Evolutionary conservation across 352 stramenopile genomes (phyloP).

Genomic region (Aphanomyces cochlioides): DNA sequence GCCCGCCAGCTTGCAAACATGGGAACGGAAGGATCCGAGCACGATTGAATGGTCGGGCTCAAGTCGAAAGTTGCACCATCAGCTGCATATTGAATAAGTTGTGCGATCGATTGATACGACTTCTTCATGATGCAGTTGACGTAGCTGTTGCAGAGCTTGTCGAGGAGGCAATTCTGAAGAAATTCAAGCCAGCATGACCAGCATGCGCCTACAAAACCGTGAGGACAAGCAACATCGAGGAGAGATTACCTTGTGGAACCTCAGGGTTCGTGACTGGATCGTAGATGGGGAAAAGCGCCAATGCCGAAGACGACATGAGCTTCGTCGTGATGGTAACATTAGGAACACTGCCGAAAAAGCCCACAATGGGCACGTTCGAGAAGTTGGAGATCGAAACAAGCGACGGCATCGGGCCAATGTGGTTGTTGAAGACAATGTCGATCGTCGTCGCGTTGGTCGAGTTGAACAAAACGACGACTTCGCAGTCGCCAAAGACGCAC

Average conservation of each 20-base stretch:
- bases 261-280: slow-evolving; percentile 10
- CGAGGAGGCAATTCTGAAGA: slow-evolving; percentile 9
- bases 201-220: slow-evolving; percentile 11
- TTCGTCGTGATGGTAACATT: neutral
- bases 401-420: slow-evolving; percentile 11
- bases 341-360: too few relatives aligned
- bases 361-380: neutral
- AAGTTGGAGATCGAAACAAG: neutral
- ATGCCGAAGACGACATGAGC: neutral
- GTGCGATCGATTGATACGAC: slow-evolving; percentile 17
- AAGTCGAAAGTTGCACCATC: slow-evolving; percentile 3
- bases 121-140: slow-evolving; percentile 28
- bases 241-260: slow-evolving; percentile 7
- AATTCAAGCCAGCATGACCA: slow-evolving; percentile 15
- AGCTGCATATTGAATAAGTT: neutral
- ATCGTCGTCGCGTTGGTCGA: slow-evolving; percentile 14
- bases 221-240: neutral
- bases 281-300: slow-evolving; percentile 3
- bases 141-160: slow-evolving; percentile 18
- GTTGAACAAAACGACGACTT: slow-evolving; percentile 12
- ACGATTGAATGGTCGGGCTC: slow-evolving; percentile 3
- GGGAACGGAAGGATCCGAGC: slow-evolving; percentile 7
- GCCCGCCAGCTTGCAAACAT: neutral
- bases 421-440: slow-evolving; percentile 22
- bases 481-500: slow-evolving; percentile 11